Conservation (phyloP, 768 basidiomycete species). For the Tricholomella constricta region DNA sequence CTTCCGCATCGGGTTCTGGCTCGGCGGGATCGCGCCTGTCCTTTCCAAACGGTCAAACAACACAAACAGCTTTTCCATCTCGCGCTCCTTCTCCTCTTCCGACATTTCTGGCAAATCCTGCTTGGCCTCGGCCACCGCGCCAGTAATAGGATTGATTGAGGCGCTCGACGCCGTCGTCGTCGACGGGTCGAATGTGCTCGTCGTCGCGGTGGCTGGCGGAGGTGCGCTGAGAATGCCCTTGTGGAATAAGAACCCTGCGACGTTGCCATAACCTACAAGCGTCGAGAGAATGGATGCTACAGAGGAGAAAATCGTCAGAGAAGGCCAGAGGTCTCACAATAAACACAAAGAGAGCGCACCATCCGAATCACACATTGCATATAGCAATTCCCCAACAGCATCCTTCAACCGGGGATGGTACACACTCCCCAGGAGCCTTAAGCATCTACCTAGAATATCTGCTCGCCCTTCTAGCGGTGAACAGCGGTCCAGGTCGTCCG, state of each 20-base stretch:
- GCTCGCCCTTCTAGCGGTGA: constrained; percentile 70
- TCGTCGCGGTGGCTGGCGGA: constrained; percentile 28
- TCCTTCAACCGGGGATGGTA: constrained; percentile 75
- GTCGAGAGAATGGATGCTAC: constrained; percentile 70
- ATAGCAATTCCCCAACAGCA: constrained; percentile 86
- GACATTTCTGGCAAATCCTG: constrained; percentile 66
- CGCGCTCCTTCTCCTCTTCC: constrained; percentile 91
- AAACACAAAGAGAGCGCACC: constrained; percentile 35
- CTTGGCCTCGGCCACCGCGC: constrained; percentile 53
- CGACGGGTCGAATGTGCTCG: constrained; percentile 31
- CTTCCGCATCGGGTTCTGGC: constrained; percentile 72
- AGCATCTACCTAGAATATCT: constrained; percentile 75
- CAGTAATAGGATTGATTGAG: constrained; percentile 85
- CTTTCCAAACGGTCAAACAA: constrained; percentile 89
- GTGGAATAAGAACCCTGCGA: constrained; percentile 91
- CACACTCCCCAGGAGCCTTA: constrained; percentile 75
- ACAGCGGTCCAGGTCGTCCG: constrained; percentile 79
- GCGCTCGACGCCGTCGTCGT: constrained; percentile 37
- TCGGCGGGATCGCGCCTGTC: constrained; percentile 65
- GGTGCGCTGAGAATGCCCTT: constrained; percentile 80
- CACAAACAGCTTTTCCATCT: constrained; percentile 90
- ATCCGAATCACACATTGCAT: constrained; percentile 78
- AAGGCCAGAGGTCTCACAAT: background rate
- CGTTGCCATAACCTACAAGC: constrained; percentile 92
- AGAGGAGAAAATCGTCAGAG: constrained; percentile 1